These are phyloP conservation scores for Tetramitus jugosus DNA, from an alignment of 208 protist genomes.

Conservation along the genomic window DNA sequence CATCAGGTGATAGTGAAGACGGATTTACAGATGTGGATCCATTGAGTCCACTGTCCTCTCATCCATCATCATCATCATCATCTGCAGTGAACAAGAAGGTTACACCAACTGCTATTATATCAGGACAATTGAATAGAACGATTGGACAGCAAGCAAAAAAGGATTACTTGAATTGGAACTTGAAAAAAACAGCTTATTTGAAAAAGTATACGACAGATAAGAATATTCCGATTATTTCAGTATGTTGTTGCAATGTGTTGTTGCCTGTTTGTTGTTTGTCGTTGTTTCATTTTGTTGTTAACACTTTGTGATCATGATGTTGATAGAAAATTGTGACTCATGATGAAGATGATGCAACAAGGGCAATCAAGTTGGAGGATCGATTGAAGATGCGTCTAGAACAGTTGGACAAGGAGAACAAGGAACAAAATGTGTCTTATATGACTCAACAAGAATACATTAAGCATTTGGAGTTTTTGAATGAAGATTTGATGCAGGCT, in stretches of 20 bases:
- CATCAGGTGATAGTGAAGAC: too few relatives aligned
- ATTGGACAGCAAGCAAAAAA: too few relatives aligned
- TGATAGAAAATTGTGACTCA: not conserved
- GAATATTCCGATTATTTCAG: constrained; percentile 20
- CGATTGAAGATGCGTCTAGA: constrained; percentile 15
- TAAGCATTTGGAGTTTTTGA: not conserved
- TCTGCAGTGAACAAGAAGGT: too few relatives aligned
- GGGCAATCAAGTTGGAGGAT: not conserved
- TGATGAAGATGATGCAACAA: not conserved
- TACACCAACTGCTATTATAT: too few relatives aligned
- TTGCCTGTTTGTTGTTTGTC: too few relatives aligned
- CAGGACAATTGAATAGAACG: too few relatives aligned
- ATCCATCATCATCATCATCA: too few relatives aligned
- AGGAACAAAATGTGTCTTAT: not conserved
- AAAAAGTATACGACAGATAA: constrained; percentile 25
- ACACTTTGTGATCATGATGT: too few relatives aligned
- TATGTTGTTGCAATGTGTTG: not conserved
- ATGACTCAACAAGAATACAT: constrained; percentile 14
- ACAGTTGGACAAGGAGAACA: constrained; percentile 12
- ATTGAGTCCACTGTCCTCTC: too few relatives aligned
- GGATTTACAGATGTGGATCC: too few relatives aligned
- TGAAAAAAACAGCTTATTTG: not conserved
- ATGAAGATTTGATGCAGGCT: not conserved
- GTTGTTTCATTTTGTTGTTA: not conserved
- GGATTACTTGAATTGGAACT: constrained; percentile 13